Conservation (phyloP, 2,329 filamentous ascomycete genomes). For the Beauveria varroae region DNA sequence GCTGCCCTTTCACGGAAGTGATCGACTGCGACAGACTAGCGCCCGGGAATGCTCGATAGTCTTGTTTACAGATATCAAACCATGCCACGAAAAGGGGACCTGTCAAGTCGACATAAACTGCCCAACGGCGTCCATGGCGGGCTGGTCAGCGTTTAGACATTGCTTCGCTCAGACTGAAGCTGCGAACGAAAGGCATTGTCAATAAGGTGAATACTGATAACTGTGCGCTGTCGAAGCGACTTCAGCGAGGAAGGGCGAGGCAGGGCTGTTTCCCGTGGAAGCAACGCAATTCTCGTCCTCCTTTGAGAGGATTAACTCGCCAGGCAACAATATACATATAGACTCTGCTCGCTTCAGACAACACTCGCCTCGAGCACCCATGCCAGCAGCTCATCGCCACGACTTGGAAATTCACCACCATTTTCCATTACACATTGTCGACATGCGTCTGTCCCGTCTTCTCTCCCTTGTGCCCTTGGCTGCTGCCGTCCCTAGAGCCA, state of each 20-base stretch:
- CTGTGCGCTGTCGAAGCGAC: neutral
- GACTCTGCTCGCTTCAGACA: neutral
- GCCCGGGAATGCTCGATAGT: neutral
- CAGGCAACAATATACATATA: neutral
- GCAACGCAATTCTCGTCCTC: neutral
- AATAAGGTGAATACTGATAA: neutral
- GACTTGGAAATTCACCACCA: neutral
- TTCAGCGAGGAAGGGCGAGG: no score
- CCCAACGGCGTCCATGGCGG: neutral
- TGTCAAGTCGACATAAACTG: neutral
- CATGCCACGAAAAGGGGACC: neutral
- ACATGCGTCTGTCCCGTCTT: neutral
- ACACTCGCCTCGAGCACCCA: neutral
- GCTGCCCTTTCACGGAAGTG: neutral
- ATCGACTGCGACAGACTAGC: neutral
- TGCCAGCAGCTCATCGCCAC: neutral
- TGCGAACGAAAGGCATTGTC: neutral
- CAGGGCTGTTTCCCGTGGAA: no score
- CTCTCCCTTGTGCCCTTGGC: slow-evolving; percentile 3
- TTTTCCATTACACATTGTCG: neutral
- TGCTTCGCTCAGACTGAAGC: neutral
- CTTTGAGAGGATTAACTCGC: neutral
- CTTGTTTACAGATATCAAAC: neutral
- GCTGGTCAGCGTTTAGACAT: neutral
- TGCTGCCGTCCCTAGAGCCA: slow-evolving; percentile 1